Evolutionary conservation across 1,284 basidiomycete species (phyloP), one percentile per base, ranked within the genome.

Genomic region (Pascua sp.): DNA sequence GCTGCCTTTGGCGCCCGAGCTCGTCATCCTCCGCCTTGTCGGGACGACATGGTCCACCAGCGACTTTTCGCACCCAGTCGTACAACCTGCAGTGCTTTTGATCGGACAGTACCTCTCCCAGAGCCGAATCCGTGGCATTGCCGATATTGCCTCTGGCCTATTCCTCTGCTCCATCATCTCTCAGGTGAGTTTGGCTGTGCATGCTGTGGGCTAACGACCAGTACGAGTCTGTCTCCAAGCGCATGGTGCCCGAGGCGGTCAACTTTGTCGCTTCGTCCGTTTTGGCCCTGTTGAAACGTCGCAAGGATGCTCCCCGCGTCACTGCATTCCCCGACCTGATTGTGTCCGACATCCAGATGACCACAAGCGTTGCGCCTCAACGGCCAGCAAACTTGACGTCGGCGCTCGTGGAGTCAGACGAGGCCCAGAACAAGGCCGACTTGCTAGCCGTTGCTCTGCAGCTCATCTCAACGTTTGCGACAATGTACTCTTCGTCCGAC

Each of bases 41-140:
- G 91, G 91, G 4, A 77, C 83, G 5, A 79, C 91, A 17, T 98
- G 93, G 93, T 89, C 94, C 1, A 94, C 94, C 0, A 95, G 91
- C 71, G 96, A 98, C 78, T 84, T 93, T 76, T 88, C 87, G 56
- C 94, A 99, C 73, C 84, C 87, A 0, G 92, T 98, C 49, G 81
- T 90, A 18, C 89, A 91, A 0, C 91, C 94, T 0, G 83, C 93
- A 0, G 84, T 91, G 48, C 77, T 98, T 18, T 83, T 98, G 48
- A 90, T 97, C 79, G 91, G 89, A 1, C 88, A 93, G 53, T 98
- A 98, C 72, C 85, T 99, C 13, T 87, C 86, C 4, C 83, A 98
- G 45, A 83, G 86, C 49, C 86, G 92, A 5, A 83, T 98, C 7
- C 82, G 94, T 47, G 84, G 83, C 9, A 70, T 89, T 10, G 63